Percentiles rank a stretch among this genome's conserved stretches.
These are phyloP conservation scores for Lasiosphaeriaceae sp. DNA, from an alignment of 495 filamentous ascomycete species.

Conservation along the genomic window DNA sequence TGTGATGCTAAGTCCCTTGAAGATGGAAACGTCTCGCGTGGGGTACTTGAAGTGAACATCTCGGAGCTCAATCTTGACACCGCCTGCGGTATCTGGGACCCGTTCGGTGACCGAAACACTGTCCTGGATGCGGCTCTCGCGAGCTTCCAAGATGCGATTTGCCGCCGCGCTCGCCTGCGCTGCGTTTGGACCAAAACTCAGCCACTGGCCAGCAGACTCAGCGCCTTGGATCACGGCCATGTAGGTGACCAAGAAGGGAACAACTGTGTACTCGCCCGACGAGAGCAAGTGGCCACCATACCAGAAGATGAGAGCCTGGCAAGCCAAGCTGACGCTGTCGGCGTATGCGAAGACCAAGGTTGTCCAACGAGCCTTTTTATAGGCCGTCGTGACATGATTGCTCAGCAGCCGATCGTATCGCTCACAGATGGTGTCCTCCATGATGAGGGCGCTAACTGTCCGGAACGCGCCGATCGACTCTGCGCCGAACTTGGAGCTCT, in stretches of 20 bases:
- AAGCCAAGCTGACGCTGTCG: conserved; percentile 38
- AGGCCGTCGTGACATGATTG: conserved; percentile 37
- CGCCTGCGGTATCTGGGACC: conserved; percentile 40
- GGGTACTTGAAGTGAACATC: conserved; percentile 59
- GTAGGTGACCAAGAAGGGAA: conserved; percentile 43
- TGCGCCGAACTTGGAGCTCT: conserved; percentile 57
- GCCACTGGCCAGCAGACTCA: conserved; percentile 41
- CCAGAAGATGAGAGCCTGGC: conserved; percentile 49
- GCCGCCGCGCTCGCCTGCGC: conserved; percentile 45
- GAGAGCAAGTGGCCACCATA: conserved; percentile 43
- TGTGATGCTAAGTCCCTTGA: conserved; percentile 47
- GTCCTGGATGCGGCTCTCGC: conserved; percentile 28
- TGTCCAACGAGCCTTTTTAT: conserved; percentile 38
- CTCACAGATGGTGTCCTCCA: conserved; percentile 50
- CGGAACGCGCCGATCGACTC: conserved; percentile 57
- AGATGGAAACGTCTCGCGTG: conserved; percentile 48
- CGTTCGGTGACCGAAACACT: conserved; percentile 11
- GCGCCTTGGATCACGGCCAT: conserved; percentile 49
- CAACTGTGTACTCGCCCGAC: conserved; percentile 32
- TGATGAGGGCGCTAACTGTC: conserved; percentile 53
- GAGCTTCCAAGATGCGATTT: conserved; percentile 42
- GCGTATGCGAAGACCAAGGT: conserved; percentile 47
- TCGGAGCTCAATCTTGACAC: conserved; percentile 51
- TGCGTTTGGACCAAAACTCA: conserved; percentile 47
- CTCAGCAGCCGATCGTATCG: conserved; percentile 39